Evolutionary conservation across 2,329 filamentous ascomycete species (phyloP).

Genomic region (Stemphylium vesicarium): DNA sequence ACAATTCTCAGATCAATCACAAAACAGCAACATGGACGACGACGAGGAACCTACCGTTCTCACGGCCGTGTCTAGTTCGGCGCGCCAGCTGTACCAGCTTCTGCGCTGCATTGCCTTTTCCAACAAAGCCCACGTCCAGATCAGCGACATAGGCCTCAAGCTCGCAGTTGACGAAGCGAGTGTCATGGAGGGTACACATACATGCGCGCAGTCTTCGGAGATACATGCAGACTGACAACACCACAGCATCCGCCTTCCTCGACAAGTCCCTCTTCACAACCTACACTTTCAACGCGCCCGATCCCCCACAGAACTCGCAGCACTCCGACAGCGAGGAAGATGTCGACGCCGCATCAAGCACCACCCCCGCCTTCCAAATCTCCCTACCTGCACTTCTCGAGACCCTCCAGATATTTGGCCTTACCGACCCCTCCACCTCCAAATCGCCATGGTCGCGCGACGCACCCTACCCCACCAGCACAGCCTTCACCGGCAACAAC

Average conservation of each 20-base stretch:
- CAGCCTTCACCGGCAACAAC: conserved; percentile 79
- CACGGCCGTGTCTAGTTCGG: conserved; percentile 77
- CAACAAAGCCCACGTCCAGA: conserved; percentile 70
- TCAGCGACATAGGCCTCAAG: conserved; percentile 82
- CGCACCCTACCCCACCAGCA: conserved; percentile 61
- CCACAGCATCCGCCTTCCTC: conserved; percentile 75
- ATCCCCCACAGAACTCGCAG: conserved; percentile 47
- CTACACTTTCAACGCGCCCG: conserved; percentile 70
- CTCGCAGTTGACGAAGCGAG: conserved; percentile 88
- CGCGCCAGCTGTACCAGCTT: conserved; percentile 73
- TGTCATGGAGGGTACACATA: conserved; percentile 79
- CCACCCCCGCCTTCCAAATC: conserved; percentile 78
- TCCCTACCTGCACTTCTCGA: conserved; percentile 87
- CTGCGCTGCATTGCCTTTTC: conserved; percentile 68
- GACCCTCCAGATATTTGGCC: conserved; percentile 92
- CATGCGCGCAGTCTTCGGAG: neutral
- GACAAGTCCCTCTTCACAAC: conserved; percentile 88
- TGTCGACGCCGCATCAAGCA: conserved; percentile 42
- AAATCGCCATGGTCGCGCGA: conserved; percentile 49
- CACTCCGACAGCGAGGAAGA: conserved; percentile 37
- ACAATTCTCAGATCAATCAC: neutral
- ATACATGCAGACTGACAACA: conserved; percentile 9
- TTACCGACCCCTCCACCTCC: conserved; percentile 56
- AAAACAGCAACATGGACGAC: conserved; percentile 35
- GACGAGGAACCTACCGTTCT: conserved; percentile 63